Base-by-base conservation (phyloP, 345 rosid genomes). In the Atalantia buxifolia region DNA sequence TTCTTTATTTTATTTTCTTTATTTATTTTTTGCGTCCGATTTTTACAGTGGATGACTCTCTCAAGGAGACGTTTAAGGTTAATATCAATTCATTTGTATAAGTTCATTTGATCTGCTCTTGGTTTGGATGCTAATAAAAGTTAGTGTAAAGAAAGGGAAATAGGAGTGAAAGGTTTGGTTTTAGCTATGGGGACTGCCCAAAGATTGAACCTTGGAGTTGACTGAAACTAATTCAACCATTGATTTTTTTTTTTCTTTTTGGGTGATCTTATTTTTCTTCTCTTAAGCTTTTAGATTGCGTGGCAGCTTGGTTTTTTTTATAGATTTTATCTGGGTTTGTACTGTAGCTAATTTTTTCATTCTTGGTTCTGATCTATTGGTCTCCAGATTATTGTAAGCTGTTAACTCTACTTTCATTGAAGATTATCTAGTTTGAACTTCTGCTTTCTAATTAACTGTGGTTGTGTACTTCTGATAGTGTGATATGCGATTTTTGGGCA, bases 31-130 rank as follows among this genome's bases (percentile, higher is more conserved):
- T 77, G 71, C 1, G 30, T 74, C 83, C 74, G 72, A 12, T 48
- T 74, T 55, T 45, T 80, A 28, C 80, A 22, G 55, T 88, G 91
- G 98, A 92, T 80, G 96, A 90, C 76, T 59, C 90, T 53, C 77
- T 90, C 70, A 91, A 84, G 91, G 76, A 72, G 67, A 86, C 93
- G 73, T 96, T 85, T 83, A 83, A 89, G 97, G 99, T 92, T 77
- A 80, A 93, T 85, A 27, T 62, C 16, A 24, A 40, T 82, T 40
- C 28, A 35, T 66, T 9, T 66, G 24, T 31, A 28, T 25, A 6
- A 30, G 61, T 69, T 80, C 61, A 71, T 69, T 80, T 71, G 81
- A 80, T 85, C 83, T 81, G 57, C 70, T 78, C 69, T 78, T 24
- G 53, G 14, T 36, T 77, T 72, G 74, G n/a, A 4, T 40, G 69